A percentile compares a stretch with the other conserved stretches of the same genome.
Conservation (phyloP, 495 filamentous ascomycete genomes). For the Penicillium chermesinum region DNA sequence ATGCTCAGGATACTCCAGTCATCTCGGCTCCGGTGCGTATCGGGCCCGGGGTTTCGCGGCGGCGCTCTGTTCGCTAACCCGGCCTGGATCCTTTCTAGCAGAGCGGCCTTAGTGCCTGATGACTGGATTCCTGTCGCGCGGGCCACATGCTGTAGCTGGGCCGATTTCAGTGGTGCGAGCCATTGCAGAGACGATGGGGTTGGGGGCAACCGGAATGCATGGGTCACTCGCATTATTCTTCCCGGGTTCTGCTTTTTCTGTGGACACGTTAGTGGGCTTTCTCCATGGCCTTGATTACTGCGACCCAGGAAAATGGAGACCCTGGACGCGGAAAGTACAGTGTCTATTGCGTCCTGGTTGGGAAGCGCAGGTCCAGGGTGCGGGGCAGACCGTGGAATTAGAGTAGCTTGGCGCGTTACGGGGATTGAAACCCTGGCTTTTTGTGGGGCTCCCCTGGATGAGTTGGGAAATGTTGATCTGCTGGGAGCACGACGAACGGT, state of each 20-base stretch:
- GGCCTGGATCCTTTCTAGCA: conserved; percentile 26
- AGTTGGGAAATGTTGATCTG: not conserved
- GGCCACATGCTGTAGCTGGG: conserved; percentile 47
- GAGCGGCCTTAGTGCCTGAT: conserved; percentile 44
- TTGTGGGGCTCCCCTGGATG: not conserved
- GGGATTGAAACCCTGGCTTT: not conserved
- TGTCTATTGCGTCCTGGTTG: too few species aligned
- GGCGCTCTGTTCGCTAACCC: too few species aligned
- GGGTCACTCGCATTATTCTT: not conserved
- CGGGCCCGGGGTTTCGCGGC: too few species aligned
- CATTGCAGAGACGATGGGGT: conserved; percentile 9
- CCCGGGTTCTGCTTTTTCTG: not conserved
- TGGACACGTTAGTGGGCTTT: not conserved
- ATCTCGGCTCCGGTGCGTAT: not conserved
- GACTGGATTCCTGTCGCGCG: conserved; percentile 47
- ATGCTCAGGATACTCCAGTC: conserved; percentile 63
- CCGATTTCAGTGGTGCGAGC: conserved; percentile 39
- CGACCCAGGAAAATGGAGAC: too few species aligned
- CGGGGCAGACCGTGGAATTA: too few species aligned
- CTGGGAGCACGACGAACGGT: not conserved
- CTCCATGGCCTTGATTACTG: not conserved
- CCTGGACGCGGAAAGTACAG: too few species aligned
- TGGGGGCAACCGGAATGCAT: not conserved
- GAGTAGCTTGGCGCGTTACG: too few species aligned
- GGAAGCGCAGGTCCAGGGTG: too few species aligned